phyloP scores from a whole-genome alignment of 768 basidiomycete species.

The Vishniacozyma victoriae region DNA sequence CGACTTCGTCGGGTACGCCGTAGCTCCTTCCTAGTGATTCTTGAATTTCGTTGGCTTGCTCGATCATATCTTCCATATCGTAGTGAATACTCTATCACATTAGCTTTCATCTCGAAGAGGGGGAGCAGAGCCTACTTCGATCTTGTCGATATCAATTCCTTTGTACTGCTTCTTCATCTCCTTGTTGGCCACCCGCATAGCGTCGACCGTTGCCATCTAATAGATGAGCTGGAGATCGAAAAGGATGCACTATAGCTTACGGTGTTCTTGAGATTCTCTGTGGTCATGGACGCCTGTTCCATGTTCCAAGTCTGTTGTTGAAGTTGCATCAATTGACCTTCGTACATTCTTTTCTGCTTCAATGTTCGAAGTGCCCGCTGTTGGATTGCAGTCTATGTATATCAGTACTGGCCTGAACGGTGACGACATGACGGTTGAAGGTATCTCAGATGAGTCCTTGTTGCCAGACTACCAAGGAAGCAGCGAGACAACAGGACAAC shows the following conservation, averaged over 20 bases:
- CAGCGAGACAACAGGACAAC: no score
- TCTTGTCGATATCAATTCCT: slow-evolving; percentile 95
- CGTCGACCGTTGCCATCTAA: slow-evolving; percentile 90
- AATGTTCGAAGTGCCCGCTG: slow-evolving; percentile 87
- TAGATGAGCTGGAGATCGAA: neutral
- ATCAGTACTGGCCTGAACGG: neutral
- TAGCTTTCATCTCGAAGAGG: no score
- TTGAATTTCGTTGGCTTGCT: slow-evolving; percentile 96
- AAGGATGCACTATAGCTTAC: slow-evolving; percentile 22
- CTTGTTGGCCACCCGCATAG: slow-evolving; percentile 92
- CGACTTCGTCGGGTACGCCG: slow-evolving; percentile 92
- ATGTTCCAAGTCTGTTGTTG: slow-evolving; percentile 97
- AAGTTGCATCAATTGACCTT: slow-evolving; percentile 80
- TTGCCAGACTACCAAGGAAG: no score
- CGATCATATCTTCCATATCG: slow-evolving; percentile 95
- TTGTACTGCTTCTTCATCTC: slow-evolving; percentile 95
- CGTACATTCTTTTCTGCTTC: slow-evolving; percentile 87
- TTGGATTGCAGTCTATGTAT: slow-evolving; percentile 74
- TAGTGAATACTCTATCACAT: slow-evolving; percentile 74
- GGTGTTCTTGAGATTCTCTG: slow-evolving; percentile 96
- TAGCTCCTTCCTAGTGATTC: slow-evolving; percentile 89
- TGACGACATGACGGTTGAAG: neutral
- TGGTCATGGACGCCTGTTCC: slow-evolving; percentile 89
- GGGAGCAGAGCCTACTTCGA: slow-evolving; percentile 86
- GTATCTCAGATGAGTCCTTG: neutral